Evolutionary conservation across 495 filamentous ascomycete genomes (phyloP).

Genomic region (Jackrogersella multiformis): DNA sequence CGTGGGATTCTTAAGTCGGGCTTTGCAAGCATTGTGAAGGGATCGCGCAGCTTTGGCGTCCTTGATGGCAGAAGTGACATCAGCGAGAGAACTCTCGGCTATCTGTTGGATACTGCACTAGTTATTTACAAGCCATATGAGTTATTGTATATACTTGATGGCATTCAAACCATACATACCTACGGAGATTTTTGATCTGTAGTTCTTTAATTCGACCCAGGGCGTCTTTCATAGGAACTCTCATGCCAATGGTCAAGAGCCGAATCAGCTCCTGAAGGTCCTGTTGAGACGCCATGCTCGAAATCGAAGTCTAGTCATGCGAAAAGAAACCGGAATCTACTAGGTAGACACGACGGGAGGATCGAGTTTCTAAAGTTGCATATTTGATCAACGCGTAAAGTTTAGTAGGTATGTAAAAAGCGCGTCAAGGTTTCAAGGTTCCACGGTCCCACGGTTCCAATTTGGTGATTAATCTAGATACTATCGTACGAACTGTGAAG

Average conservation of each 20-base stretch:
- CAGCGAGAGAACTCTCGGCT: conserved; percentile 63
- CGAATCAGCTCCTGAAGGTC: conserved; percentile 78
- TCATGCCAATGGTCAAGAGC: conserved; percentile 77
- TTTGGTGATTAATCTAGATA: conserved; percentile 7
- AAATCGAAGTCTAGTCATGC: background rate
- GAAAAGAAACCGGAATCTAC: background rate
- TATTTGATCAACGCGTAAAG: conserved; percentile 6
- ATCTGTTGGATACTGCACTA: conserved; percentile 66
- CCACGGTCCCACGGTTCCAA: no score
- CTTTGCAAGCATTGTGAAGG: conserved; percentile 74
- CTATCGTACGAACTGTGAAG: no score
- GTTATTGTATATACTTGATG: background rate
- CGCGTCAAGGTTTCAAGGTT: conserved; percentile 38
- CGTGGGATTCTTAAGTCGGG: conserved; percentile 58
- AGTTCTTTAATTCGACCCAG: conserved; percentile 74
- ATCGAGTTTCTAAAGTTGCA: background rate
- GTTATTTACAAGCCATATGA: conserved; percentile 16
- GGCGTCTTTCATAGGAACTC: conserved; percentile 73
- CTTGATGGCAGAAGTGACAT: conserved; percentile 66
- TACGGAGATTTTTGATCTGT: conserved; percentile 68
- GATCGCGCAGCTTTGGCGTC: conserved; percentile 77
- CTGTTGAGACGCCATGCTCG: conserved; percentile 60
- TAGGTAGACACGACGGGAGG: background rate
- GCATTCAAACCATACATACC: conserved; percentile 53
- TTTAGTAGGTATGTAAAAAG: conserved; percentile 16